Percentiles rank a stretch among this genome's conserved stretches.
Evolutionary conservation across 2,329 filamentous ascomycete genomes (phyloP).

Genomic region (Zymoseptoria brevis): DNA sequence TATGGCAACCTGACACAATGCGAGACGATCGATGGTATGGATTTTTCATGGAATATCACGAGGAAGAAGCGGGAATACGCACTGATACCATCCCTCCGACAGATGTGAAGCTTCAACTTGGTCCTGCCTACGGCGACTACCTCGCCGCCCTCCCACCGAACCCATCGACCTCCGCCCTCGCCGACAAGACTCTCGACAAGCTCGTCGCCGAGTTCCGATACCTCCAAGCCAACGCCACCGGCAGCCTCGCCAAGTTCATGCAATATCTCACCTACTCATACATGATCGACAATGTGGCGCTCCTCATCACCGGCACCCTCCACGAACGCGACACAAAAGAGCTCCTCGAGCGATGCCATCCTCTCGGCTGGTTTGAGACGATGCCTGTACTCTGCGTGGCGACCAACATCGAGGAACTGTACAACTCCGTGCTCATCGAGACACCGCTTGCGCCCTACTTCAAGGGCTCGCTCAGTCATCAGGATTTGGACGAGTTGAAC

Average conservation of each 20-base stretch:
- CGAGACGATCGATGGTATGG: constrained; percentile 87
- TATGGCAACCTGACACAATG: constrained; percentile 96
- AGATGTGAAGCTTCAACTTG: constrained; percentile 98
- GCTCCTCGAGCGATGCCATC: constrained; percentile 89
- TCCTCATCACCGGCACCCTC: constrained; percentile 93
- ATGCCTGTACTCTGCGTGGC: constrained; percentile 97
- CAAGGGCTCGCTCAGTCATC: constrained; percentile 91
- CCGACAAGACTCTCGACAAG: constrained; percentile 94
- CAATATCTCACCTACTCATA: constrained; percentile 98
- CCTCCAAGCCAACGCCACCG: constrained; percentile 85
- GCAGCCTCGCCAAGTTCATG: constrained; percentile 88
- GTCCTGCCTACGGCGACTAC: constrained; percentile 94
- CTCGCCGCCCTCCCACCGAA: constrained; percentile 89
- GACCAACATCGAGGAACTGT: constrained; percentile 96
- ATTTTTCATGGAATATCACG: neutral
- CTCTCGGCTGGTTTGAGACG: constrained; percentile 96
- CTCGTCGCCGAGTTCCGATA: constrained; percentile 96
- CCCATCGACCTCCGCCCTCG: constrained; percentile 90
- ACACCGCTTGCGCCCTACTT: constrained; percentile 94
- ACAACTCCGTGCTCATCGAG: constrained; percentile 96
- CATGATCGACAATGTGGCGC: constrained; percentile 99
- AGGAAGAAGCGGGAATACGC: neutral
- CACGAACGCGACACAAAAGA: constrained; percentile 96
- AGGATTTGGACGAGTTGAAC: constrained; percentile 96
- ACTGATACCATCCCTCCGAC: constrained; percentile 8